Conservation (phyloP, 2,329 filamentous ascomycete genomes). For the Diatrype stigma region DNA sequence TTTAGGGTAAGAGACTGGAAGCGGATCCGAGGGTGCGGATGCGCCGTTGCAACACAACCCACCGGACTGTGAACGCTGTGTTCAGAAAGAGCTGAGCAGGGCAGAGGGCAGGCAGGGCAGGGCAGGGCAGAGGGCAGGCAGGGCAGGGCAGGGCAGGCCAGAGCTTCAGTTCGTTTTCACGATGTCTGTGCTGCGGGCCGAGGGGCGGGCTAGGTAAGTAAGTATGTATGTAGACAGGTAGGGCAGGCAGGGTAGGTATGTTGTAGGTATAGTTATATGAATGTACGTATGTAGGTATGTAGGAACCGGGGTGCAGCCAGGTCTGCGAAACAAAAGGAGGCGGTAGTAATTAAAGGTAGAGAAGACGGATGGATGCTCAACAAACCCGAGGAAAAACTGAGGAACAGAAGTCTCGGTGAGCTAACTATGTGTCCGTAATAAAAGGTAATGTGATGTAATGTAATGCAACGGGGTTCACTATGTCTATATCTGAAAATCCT, state of each 20-base stretch:
- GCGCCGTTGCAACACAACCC: neutral
- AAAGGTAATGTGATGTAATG: no score
- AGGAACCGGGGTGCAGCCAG: no score
- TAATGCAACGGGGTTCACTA: no score
- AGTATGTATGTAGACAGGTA: neutral
- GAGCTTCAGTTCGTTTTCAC: neutral
- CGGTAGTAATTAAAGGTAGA: conserved; percentile 4
- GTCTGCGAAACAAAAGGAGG: neutral
- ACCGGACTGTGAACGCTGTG: neutral
- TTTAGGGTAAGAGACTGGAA: neutral
- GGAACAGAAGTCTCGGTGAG: no score
- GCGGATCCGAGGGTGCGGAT: neutral
- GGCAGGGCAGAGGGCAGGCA: no score
- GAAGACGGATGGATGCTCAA: neutral
- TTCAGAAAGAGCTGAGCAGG: neutral
- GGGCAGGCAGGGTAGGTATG: no score
- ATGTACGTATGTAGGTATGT: no score
- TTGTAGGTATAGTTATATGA: no score
- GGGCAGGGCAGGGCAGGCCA: neutral
- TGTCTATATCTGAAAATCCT: no score
- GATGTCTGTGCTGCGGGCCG: neutral
- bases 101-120: no score
- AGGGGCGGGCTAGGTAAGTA: neutral
- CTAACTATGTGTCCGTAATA: no score
- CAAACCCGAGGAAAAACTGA: no score